These are phyloP conservation scores for Mycena rebaudengoi DNA, from an alignment of 768 basidiomycete species.

Conservation along the genomic window DNA sequence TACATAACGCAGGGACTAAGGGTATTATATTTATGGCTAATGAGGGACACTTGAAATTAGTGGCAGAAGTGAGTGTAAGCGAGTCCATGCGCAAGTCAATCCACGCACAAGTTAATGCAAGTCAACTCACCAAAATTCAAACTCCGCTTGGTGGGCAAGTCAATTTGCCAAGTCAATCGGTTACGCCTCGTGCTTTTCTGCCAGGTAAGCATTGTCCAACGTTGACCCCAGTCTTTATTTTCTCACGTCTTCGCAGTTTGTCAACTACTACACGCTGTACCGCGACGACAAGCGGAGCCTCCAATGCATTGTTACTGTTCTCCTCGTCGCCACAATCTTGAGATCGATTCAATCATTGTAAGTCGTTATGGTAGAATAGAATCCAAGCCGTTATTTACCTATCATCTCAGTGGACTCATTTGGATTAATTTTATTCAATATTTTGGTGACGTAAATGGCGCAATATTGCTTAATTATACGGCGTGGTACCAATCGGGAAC, in stretches of 20 bases:
- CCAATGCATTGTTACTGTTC: slow-evolving; percentile 31
- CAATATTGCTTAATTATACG: slow-evolving; percentile 38
- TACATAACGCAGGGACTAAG: no score
- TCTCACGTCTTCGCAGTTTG: slow-evolving; percentile 19
- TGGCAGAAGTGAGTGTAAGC: no score
- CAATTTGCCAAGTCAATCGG: no score
- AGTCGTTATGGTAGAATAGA: no score
- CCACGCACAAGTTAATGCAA: no score
- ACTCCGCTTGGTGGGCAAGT: no score
- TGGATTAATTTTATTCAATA: slow-evolving; percentile 39
- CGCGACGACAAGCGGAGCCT: slow-evolving; percentile 29
- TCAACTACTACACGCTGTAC: slow-evolving; percentile 33
- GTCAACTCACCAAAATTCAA: no score
- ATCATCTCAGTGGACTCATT: slow-evolving; percentile 29
- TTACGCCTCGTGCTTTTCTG: slow-evolving; percentile 35
- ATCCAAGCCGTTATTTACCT: not conserved
- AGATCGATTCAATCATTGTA: slow-evolving; percentile 43
- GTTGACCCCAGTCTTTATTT: not conserved
- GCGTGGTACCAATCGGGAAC: slow-evolving; percentile 43
- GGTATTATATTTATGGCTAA: no score
- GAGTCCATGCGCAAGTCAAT: no score
- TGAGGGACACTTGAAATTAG: no score
- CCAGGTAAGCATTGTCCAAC: slow-evolving; percentile 12
- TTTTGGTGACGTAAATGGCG: slow-evolving; percentile 38
- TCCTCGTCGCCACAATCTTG: slow-evolving; percentile 35